Evolutionary conservation across 2,329 filamentous ascomycete species (phyloP).

Genomic region (Pseudocercospora fijiensis): DNA sequence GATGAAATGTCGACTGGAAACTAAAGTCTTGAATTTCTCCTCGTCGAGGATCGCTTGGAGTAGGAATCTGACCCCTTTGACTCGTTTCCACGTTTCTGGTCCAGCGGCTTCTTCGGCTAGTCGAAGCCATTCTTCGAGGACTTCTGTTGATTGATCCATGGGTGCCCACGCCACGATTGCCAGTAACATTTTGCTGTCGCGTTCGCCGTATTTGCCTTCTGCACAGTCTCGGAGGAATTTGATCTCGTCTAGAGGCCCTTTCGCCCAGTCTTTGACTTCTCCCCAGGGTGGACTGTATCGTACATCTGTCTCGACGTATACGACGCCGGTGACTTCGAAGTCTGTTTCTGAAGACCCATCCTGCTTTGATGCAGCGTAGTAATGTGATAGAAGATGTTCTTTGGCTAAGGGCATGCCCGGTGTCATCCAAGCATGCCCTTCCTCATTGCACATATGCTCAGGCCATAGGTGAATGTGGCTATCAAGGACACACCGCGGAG

Average conservation of each 20-base stretch:
- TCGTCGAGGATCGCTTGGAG: constrained; percentile 58
- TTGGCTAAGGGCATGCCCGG: constrained; percentile 59
- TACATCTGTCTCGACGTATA: constrained; percentile 82
- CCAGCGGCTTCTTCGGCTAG: constrained; percentile 62
- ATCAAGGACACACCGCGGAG: constrained; percentile 64
- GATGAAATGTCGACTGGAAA: constrained; percentile 39
- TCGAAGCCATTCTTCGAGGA: constrained; percentile 64
- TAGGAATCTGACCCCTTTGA: constrained; percentile 80
- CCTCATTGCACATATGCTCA: constrained; percentile 57
- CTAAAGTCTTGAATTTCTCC: constrained; percentile 39
- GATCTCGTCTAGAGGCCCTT: constrained; percentile 69
- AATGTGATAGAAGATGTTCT: constrained; percentile 55
- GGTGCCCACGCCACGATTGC: constrained; percentile 87
- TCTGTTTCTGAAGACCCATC: constrained; percentile 43
- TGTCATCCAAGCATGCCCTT: constrained; percentile 68
- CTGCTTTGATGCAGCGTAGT: constrained; percentile 30
- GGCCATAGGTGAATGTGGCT: constrained; percentile 91
- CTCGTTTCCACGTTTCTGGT: constrained; percentile 59
- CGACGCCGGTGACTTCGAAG: constrained; percentile 58
- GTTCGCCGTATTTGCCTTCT: constrained; percentile 49
- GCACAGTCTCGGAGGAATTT: constrained; percentile 66
- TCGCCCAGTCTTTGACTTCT: constrained; percentile 57
- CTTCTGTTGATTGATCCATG: constrained; percentile 61
- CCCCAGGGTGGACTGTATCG: constrained; percentile 29
- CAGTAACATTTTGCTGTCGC: constrained; percentile 58